These are phyloP conservation scores for Kurtzmaniella quercitrusa DNA, from an alignment of 1,139 yeast species.

Conservation along the genomic window DNA sequence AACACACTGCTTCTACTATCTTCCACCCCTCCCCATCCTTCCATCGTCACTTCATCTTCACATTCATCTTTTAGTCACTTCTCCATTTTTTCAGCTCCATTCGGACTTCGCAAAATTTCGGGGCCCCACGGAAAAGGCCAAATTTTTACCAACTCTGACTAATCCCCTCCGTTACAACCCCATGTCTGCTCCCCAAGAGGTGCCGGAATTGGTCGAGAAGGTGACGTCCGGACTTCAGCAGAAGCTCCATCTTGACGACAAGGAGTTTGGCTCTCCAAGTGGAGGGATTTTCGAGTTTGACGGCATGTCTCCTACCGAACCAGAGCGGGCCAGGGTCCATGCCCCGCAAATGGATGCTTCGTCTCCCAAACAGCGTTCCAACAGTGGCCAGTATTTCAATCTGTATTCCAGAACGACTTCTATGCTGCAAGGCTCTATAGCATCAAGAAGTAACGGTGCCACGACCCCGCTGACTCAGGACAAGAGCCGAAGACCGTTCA, in stretches of 20 bases:
- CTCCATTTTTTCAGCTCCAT: background rate
- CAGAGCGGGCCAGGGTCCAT: background rate
- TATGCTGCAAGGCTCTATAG: background rate
- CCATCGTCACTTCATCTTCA: no score
- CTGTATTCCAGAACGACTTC: background rate
- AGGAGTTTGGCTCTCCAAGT: background rate
- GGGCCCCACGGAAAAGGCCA: slow-evolving; percentile 12
- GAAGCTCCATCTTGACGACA: background rate
- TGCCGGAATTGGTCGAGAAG: background rate
- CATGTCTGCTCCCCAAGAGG: background rate
- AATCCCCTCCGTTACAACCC: background rate
- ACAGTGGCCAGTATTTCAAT: background rate
- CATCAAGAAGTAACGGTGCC: slow-evolving; percentile 2
- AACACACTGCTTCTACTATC: no score
- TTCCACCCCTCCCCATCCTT: no score
- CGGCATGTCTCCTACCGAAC: background rate
- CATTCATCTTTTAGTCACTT: background rate
- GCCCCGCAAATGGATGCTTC: background rate
- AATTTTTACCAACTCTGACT: slow-evolving; percentile 2
- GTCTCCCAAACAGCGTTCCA: background rate
- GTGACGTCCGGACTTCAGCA: background rate
- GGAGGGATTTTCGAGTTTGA: background rate
- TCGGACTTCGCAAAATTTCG: slow-evolving; percentile 1
- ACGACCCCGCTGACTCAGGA: background rate
- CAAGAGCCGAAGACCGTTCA: slow-evolving; percentile 24